Evolutionary conservation across 2,329 filamentous ascomycete genomes (phyloP), one percentile per base, ranked within the genome.

Genomic region (Helminthosporium solani): DNA sequence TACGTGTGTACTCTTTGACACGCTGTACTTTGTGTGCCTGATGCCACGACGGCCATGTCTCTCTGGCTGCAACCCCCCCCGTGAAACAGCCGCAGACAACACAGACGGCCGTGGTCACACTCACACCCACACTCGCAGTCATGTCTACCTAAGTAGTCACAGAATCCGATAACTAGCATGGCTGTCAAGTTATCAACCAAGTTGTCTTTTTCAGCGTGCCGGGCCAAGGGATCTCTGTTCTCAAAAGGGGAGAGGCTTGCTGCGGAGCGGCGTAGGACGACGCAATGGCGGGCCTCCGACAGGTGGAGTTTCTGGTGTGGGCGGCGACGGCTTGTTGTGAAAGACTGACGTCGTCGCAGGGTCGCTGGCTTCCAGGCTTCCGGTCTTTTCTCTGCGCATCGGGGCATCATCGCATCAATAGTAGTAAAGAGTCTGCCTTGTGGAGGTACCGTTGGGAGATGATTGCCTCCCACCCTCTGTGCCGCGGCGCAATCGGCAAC

Each of bases 281-380:
- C 33, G 40, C 20, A 39, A 35, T 35, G 28, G 28, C 34, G 23
- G 34, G 25, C 40, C 41, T 49, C 41, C 37, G 46, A 37, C 36
- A 44, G 46, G 46, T 48, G 46, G 46, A 44, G 37, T 40, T 49
- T 49, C 37, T 49, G 21, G 39, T 31, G 31, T 19, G n/a, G 20
- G 18, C 35, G 12, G 34, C 19, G 18, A 33, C 35, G 35, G 42
- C 27, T 3, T 31, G 28, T 23, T 30, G 23, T 25, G 23, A 5
- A 9, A 43, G 40, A 23, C 33, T 44, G 41, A 40, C 23, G 40
- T 42, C 15, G 38, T 19, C 14, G 27, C 40, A 44, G 21, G 9
- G 40, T 36, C 15, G 12, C 16, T 14, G 36, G 40, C 40, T 36
- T 47, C 35, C 31, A 30, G 40, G 41, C 40, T 33, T 42, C 44